phyloP scores from a whole-genome alignment of 306 rosid genomes.

The Carpinus fangiana region DNA sequence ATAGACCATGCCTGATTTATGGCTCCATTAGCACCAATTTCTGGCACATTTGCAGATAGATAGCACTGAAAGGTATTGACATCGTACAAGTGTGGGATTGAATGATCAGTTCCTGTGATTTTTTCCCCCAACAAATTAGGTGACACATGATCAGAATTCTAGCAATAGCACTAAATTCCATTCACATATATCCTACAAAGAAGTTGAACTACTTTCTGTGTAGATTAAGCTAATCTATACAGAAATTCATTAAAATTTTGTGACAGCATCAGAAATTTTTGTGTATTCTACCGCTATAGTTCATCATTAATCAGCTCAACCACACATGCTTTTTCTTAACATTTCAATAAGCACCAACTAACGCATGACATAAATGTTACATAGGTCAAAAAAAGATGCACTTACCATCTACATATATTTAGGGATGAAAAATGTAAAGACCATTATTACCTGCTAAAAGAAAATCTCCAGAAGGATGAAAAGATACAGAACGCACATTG shows the following conservation, averaged over 20 bases:
- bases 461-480: conserved; percentile 96
- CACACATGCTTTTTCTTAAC: neutral
- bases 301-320: neutral
- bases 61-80: conserved; percentile 83
- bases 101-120: conserved; percentile 86
- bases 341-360: conserved; percentile 2
- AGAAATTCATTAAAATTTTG: neutral
- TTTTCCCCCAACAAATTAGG: conserved; percentile 1
- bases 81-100: conserved; percentile 84
- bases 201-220: neutral
- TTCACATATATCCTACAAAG: neutral
- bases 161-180: neutral
- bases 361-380: conserved; percentile 14
- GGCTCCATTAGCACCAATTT: conserved; percentile 67
- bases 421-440: conserved; percentile 3
- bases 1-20: conserved; percentile 76
- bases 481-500: conserved; percentile 85
- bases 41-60: conserved; percentile 68
- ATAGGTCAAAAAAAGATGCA: conserved; percentile 3
- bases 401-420: neutral
- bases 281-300: neutral
- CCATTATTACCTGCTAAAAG: conserved; percentile 70
- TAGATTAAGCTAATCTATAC: neutral
- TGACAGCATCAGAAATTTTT: neutral
- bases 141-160: conserved; percentile 8